Percentiles rank a stretch among this genome's conserved stretches.
These are phyloP conservation scores for Sphenostylis stenocarpa DNA, from an alignment of 306 rosid species.

Conservation along the genomic window DNA sequence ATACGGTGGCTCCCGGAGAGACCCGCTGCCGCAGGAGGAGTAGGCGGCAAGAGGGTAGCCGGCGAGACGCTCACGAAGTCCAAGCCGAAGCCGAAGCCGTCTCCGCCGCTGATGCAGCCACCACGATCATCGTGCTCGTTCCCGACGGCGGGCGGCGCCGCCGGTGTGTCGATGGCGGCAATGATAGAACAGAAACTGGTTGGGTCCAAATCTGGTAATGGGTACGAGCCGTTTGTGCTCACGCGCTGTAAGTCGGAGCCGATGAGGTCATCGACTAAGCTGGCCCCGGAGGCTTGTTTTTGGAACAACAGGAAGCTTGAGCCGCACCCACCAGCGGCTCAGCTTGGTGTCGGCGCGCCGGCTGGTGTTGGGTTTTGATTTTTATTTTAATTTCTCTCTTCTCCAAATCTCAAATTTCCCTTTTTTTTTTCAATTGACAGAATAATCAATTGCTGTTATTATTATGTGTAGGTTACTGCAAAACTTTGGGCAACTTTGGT, in stretches of 20 bases:
- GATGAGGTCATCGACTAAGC: conserved; percentile 65
- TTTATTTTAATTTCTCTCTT: not conserved
- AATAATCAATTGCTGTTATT: conserved; percentile 40
- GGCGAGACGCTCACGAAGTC: not conserved
- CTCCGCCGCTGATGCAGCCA: conserved; percentile 51
- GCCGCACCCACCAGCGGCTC: conserved; percentile 60
- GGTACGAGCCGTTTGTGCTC: conserved; percentile 81
- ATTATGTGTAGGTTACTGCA: conserved; percentile 35
- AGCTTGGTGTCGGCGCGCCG: conserved; percentile 70
- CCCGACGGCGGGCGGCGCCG: conserved; percentile 40
- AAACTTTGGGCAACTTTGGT: conserved; percentile 25
- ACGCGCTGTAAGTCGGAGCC: conserved; percentile 98
- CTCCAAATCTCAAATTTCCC: not conserved
- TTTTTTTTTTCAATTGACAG: conserved; percentile 6
- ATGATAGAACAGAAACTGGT: conserved; percentile 76
- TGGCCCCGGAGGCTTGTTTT: conserved; percentile 73
- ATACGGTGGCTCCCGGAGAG: conserved; percentile 74
- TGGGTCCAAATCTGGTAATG: conserved; percentile 51
- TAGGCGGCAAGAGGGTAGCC: conserved; percentile 42
- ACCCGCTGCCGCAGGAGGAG: conserved; percentile 31
- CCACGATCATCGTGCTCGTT: conserved; percentile 79
- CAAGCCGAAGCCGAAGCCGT: conserved; percentile 29
- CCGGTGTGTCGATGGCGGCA: conserved; percentile 63
- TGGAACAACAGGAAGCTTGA: conserved; percentile 84
- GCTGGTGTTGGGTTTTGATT: conserved; percentile 82